These are phyloP conservation scores for Adansonia gregorii DNA, from an alignment of 441 rosid genomes.

Conservation along the genomic window DNA sequence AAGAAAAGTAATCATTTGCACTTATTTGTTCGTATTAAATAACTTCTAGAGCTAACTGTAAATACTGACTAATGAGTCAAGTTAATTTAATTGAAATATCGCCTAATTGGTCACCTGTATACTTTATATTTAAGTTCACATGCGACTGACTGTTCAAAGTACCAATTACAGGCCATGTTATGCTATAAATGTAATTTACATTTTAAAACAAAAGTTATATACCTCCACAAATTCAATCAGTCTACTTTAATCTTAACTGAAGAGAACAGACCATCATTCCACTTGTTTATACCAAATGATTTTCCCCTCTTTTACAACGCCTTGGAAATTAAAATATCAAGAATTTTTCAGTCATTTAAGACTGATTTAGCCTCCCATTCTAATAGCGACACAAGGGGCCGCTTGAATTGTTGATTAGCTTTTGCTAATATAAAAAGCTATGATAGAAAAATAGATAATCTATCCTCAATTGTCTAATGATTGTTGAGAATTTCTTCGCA, in stretches of 20 bases:
- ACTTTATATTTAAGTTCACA: conserved; percentile 1
- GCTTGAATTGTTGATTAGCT: neutral
- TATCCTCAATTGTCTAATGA: neutral
- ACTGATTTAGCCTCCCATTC: neutral
- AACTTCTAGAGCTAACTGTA: conserved; percentile 7
- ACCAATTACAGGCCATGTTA: conserved; percentile 6
- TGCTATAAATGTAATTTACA: conserved; percentile 17
- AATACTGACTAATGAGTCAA: conserved; percentile 10
- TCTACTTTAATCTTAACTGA: conserved; percentile 13
- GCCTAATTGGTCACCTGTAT: neutral
- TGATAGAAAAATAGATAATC: neutral
- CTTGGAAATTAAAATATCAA: neutral
- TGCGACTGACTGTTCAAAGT: neutral
- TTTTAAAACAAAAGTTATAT: neutral
- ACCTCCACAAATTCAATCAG: conserved; percentile 2
- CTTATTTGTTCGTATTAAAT: conserved; percentile 6
- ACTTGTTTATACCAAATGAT: too few relatives aligned
- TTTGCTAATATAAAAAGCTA: neutral
- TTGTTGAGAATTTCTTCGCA: neutral
- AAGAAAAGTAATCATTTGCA: conserved; percentile 31
- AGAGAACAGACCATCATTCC: too few relatives aligned
- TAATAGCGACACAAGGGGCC: neutral
- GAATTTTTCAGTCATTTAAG: neutral
- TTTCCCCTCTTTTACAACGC: too few relatives aligned
- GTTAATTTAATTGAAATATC: conserved; percentile 1